Evolutionary conservation across 768 basidiomycete species (phyloP), one percentile per base, ranked within the genome.

Genomic region (Naematelia aurantialba): DNA sequence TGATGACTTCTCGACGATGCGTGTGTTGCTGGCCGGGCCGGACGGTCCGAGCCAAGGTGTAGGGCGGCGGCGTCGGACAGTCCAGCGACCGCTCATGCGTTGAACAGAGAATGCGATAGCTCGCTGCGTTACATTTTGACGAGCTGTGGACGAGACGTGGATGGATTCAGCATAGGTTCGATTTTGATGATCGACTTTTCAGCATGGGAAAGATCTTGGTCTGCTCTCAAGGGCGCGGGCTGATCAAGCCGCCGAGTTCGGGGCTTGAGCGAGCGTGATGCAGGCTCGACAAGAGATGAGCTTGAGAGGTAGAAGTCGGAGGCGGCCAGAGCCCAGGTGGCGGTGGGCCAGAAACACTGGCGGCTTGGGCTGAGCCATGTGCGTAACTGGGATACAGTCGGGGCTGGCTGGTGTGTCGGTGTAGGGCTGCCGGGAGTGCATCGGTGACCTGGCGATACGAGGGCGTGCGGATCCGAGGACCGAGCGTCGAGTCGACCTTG

Each of bases 181-280:
- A n/a, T n/a, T n/a, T n/a, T n/a, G n/a, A n/a, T n/a, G n/a, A n/a
- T n/a, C n/a, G n/a, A n/a, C n/a, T n/a, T n/a, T n/a, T n/a, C n/a
- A n/a, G n/a, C n/a, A n/a, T n/a, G n/a, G n/a, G n/a, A n/a, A n/a
- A n/a, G n/a, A n/a, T n/a, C n/a, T n/a, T n/a, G n/a, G n/a, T n/a
- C n/a, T n/a, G n/a, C n/a, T n/a, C n/a, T n/a, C n/a, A n/a, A n/a
- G n/a, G n/a, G n/a, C n/a, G n/a, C n/a, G n/a, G n/a, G n/a, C n/a
- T n/a, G n/a, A n/a, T n/a, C n/a, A n/a, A n/a, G n/a, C 12, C n/a
- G 12, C 52, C 52, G 12, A 54, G 31, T 25, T 54, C 52, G n/a
- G 52, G 52, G 26, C 52, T 54, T 4, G 52, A 54, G 27, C 52
- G 27, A 31, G 31, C 52, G 24, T 54, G 30, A 42, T 54, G 52